A percentile compares a stretch with the other conserved stretches of the same genome.
Evolutionary conservation across 2,329 filamentous ascomycete genomes (phyloP).

Genomic region (Didymellaceae sp.): DNA sequence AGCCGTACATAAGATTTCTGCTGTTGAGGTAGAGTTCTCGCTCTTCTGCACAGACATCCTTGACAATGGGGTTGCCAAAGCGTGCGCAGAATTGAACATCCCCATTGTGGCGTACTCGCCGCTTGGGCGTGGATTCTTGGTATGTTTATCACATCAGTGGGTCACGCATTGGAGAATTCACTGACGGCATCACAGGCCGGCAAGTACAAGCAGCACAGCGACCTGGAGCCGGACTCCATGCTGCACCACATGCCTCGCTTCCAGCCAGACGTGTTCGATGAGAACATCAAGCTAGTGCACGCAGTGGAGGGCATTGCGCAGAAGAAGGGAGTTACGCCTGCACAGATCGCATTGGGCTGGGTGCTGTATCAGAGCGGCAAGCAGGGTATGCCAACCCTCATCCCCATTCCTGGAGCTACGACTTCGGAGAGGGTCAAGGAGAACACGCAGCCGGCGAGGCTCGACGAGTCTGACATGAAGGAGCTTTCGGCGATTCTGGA

Average conservation of each 20-base stretch:
- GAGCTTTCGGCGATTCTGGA: constrained; percentile 61
- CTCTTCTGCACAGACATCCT: constrained; percentile 64
- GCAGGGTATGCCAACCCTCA: constrained; percentile 63
- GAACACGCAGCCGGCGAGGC: constrained; percentile 64
- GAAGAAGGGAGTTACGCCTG: constrained; percentile 64
- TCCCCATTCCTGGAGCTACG: constrained; percentile 72
- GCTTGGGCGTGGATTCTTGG: constrained; percentile 66
- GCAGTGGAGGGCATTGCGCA: constrained; percentile 65
- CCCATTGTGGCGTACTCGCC: constrained; percentile 75
- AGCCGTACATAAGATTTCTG: constrained; percentile 62
- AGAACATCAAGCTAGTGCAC: constrained; percentile 68
- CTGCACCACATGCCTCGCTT: constrained; percentile 63
- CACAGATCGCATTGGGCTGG: constrained; percentile 73
- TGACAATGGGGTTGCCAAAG: constrained; percentile 62
- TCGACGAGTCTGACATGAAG: constrained; percentile 57
- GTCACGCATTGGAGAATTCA: not conserved
- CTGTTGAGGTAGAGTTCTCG: constrained; percentile 67
- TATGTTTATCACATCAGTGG: constrained; percentile 31
- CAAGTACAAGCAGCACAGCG: constrained; percentile 57
- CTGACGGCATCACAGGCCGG: constrained; percentile 46
- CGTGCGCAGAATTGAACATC: constrained; percentile 68
- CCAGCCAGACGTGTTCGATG: constrained; percentile 66
- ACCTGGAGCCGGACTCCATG: constrained; percentile 65
- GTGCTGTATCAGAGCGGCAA: constrained; percentile 57
- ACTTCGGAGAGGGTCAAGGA: constrained; percentile 64